phyloP scores from a whole-genome alignment of 78 protist species.

The Dictyostelium capitatum region DNA sequence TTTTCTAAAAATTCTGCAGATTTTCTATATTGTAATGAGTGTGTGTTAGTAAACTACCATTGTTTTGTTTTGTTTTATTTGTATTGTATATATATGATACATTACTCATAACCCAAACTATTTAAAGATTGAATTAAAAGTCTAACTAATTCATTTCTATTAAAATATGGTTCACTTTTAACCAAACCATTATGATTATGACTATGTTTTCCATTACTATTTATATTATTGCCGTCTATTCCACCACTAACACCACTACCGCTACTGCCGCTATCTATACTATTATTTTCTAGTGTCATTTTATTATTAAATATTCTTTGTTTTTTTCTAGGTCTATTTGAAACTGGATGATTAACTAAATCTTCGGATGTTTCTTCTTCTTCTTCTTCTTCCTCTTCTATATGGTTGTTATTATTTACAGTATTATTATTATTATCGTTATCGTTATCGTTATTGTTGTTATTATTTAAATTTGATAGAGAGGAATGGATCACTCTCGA shows the following conservation, averaged over 20 bases:
- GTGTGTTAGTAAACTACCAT: background rate
- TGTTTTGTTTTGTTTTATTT: background rate
- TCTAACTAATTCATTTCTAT: constrained; percentile 55
- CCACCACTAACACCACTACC: too few species aligned
- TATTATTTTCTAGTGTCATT: background rate
- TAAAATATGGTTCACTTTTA: constrained; percentile 15
- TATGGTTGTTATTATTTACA: background rate
- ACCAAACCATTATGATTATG: background rate
- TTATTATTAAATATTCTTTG: constrained; percentile 8
- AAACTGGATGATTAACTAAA: background rate
- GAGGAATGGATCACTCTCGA: background rate
- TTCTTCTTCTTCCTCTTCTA: background rate
- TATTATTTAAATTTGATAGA: background rate
- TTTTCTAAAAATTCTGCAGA: constrained; percentile 69
- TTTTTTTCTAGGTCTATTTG: constrained; percentile 10
- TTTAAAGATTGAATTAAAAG: constrained; percentile 57
- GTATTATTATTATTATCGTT: background rate
- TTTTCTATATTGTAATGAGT: constrained; percentile 3
- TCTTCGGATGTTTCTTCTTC: background rate
- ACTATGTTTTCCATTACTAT: background rate
- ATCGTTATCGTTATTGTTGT: background rate
- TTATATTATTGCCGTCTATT: background rate
- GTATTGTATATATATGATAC: background rate
- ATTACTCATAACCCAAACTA: constrained; percentile 66
- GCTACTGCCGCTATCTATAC: background rate